Evolutionary conservation across 164 flowering plant genomes (phyloP), one percentile per base, ranked within the genome.

Genomic region (Aristolochia contorta): DNA sequence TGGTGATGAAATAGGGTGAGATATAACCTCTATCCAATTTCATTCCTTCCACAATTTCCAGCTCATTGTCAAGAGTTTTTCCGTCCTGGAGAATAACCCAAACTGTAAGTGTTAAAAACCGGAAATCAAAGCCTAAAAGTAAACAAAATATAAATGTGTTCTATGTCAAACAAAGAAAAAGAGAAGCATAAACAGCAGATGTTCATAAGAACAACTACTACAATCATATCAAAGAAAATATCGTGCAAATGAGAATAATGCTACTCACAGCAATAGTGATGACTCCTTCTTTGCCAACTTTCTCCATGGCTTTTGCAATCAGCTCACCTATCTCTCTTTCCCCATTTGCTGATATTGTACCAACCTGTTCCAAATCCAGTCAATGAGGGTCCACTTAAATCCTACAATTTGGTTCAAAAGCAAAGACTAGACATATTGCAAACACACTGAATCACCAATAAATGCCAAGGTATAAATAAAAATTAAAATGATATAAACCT

Each of bases 31-130:
- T 86, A 62, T 92, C 98, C 56, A 92, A 75, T 79, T 92, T 89
- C 98, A 92, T 92, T 37, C 98, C 98, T 73, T 92, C 98, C 67
- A 87, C 98, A 74, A 92, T 96, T 75, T 92, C 97, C 68, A 92
- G 68, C 67, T 92, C 98, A 67, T 92, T 92, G 56, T 72, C 75
- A 61, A 92, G 62, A 55, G 98, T 92, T 63, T 92, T 92, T 19
- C 98, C 98, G 79, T 92, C 98, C 97, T 92, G 77, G 47, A 37
- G 7, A 37, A 10, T 3, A 6, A 6, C 10, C 7, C 0, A 1
- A 37, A 6, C 3, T 37, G 43, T 37, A 37, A 7, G 1, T 37
- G 43, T 37, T 37, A 37, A 37, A 37, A 37, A 37, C 3, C 43
- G 1, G 12, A 37, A 37, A 1, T 32, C 33, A 37, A 37, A 37